Evolutionary conservation across 2,329 filamentous ascomycete genomes (phyloP), one percentile per base, ranked within the genome.

Genomic region (Falciphora oryzae): DNA sequence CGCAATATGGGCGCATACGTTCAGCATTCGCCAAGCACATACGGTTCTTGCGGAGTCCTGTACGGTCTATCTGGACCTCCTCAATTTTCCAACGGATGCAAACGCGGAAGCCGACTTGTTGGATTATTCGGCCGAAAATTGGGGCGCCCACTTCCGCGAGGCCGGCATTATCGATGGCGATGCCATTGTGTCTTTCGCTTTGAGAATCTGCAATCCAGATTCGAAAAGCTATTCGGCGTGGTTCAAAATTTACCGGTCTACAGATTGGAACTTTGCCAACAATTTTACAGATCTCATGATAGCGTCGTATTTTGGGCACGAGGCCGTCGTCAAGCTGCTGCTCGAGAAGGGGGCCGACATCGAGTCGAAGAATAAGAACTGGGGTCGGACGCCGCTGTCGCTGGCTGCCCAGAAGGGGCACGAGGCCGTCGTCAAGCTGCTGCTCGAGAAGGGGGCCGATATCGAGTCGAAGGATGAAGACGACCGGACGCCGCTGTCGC

Each of bases 81-180:
- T 69, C 50, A 67, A 66, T 57, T 64, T 13, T 44, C 28, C 8
- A 31, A 57, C 50, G 13, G 44, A 57, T 38, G 61, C 2, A 22
- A 28, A 61, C 29, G 25, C 1, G n/a, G 22, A 32, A 14, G 59
- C 61, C 44, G 18, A 29, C 25, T 68, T 72, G 6, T 64, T 73
- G 8, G 60, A 67, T 27, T 73, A 73, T 53, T 68, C 71, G 2
- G 67, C 68, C n/a, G 22, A 58, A 10, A 22, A 64, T 31, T 73
- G 70, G 71, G 62, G 22, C 10, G 11, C 8, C 56, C 71, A 73
- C 59, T 65, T 73, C n/a, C 65, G 67, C 53, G 62, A 68, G 57
- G 66, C 64, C 61, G 25, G 38, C 6, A 66, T 38, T n/a, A 64
- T 59, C 44, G 38, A 66, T 63, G 50, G 64, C 14, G 64, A n/a